Evolutionary conservation across 164 flowering plant species (phyloP).

Genomic region (Liquidambar formosana): DNA sequence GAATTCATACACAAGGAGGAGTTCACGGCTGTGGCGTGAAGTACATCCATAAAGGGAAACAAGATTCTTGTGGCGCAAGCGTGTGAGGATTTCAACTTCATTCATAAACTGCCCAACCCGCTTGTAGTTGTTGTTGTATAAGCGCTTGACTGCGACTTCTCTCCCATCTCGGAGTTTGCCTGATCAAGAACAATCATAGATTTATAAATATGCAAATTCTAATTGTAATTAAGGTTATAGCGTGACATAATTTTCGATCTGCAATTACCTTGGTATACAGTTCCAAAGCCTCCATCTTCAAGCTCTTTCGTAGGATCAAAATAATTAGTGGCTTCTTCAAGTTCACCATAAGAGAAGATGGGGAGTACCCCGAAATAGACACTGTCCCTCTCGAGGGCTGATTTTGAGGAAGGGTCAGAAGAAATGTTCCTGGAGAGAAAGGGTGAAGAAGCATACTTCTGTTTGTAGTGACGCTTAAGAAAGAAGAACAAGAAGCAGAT

Average conservation of each 20-base stretch:
- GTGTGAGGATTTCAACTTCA: conserved; percentile 34
- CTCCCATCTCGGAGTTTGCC: background rate
- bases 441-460: conserved; percentile 10
- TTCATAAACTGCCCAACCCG: conserved; percentile 42
- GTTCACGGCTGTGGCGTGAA: conserved; percentile 58
- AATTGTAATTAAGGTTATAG: no score
- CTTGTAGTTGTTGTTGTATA: background rate
- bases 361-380: conserved; percentile 24
- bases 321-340: conserved; percentile 28
- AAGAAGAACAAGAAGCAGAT: background rate
- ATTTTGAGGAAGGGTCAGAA: conserved; percentile 9
- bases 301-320: conserved; percentile 21
- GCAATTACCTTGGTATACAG: conserved; percentile 29
- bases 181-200: background rate
- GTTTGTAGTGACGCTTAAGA: conserved; percentile 3
- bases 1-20: conserved; percentile 75
- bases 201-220: no score
- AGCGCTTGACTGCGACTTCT: background rate
- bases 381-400: conserved; percentile 21
- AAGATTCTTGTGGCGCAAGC: background rate
- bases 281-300: conserved; percentile 41
- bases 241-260: no score
- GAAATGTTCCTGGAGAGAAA: background rate
- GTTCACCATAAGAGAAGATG: background rate
- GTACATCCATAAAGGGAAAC: background rate